Percentiles rank a stretch among this genome's conserved stretches.
phyloP scores from a whole-genome alignment of 345 rosid species.

The Eucalyptus viminalis region DNA sequence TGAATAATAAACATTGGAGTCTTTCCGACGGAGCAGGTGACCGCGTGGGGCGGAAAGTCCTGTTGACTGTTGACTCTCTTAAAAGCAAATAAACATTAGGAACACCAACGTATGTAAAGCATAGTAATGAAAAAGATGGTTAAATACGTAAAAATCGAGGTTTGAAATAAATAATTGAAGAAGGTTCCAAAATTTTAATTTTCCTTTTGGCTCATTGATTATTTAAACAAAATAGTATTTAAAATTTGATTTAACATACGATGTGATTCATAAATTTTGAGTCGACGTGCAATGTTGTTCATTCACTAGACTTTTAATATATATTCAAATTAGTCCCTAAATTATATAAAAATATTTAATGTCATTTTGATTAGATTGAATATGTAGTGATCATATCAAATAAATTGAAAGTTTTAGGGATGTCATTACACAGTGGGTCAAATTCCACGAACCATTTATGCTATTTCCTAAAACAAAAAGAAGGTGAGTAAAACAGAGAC shows the following conservation, averaged over 20 bases:
- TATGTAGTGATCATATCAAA: too few relatives aligned
- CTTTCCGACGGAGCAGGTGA: not conserved
- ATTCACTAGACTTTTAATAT: not conserved
- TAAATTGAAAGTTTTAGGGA: too few relatives aligned
- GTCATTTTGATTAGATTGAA: too few relatives aligned
- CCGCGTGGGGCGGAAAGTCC: not conserved
- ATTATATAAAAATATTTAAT: too few relatives aligned
- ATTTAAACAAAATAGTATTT: not conserved
- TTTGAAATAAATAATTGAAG: not conserved
- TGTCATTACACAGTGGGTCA: rapidly evolving
- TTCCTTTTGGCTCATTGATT: not conserved
- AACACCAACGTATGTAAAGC: not conserved
- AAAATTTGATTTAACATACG: too few relatives aligned
- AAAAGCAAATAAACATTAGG: not conserved
- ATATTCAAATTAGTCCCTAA: rapidly evolving
- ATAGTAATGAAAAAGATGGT: not conserved
- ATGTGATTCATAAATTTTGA: rapidly evolving
- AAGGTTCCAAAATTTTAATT: not conserved
- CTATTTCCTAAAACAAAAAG: not conserved
- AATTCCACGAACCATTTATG: too few relatives aligned
- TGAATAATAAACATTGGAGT: not conserved
- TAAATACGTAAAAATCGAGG: not conserved
- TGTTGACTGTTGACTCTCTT: not conserved
- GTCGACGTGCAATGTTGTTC: too few relatives aligned
- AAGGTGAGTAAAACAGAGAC: not conserved